Evolutionary conservation across 495 filamentous ascomycete genomes (phyloP), one percentile per base, ranked within the genome.

Genomic region (Tuber brumale): DNA sequence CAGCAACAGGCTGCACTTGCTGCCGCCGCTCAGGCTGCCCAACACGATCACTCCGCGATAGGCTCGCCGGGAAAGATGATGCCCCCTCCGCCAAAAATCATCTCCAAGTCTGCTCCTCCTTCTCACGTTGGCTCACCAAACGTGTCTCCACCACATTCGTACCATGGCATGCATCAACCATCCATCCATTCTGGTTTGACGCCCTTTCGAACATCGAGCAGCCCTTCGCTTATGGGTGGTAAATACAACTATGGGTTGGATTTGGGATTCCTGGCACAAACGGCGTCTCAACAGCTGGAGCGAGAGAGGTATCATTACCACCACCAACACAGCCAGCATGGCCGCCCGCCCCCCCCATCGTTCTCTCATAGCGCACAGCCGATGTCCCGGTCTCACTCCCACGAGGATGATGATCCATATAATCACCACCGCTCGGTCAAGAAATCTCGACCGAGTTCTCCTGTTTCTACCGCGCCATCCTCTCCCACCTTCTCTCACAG

Each of bases 401-500:
- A 95, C 80, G 95, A 97, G 73, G 92, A 91, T 78, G 88, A 89
- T 39, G 93, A 92, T 77, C 86, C 89, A 76, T 90, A 90, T 78
- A 75, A 87, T 69, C 84, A 84, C n/a, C 89, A 91, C 81, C 89
- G 93, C 51, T 89, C 91, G 74, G 89, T 90, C 44, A 97, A 97
- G 87, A 90, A 92, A 70, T 97, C 94, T 74, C 87, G 95, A 74
- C 95, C 95, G 51, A 94, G 93, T 83, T 97, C 96, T 7, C 96
- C 95, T 23, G 91, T 93, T 84, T 97, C 94, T 61, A 98, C 95
- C 5, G 95, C 94, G 35, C 95, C 95, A 42, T 96, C 95, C 42
- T 98, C 95, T 2, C 95, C 95, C n/a, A 97, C 93, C 45, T 98
- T 97, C 86, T 97, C 95, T 9, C 93, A 97, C 85, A 95, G 96